Evolutionary conservation across 176 grass and related monocot genomes (phyloP), one percentile per base, ranked within the genome.

Genomic region (Pharus latifolius): DNA sequence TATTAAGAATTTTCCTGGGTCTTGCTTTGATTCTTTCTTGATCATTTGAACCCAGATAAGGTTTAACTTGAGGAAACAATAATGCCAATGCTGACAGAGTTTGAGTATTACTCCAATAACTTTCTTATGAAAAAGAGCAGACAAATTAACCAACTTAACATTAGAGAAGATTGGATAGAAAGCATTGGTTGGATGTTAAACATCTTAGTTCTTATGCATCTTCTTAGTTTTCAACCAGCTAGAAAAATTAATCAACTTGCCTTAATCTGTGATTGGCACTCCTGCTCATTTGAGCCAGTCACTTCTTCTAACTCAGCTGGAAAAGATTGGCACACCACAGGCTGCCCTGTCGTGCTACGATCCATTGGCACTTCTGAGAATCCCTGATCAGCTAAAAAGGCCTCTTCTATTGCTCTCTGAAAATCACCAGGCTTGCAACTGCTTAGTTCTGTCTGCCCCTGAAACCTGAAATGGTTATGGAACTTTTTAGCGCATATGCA

Each of bases 331-430:
- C 67, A 81, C 56, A 87, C 82, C 10, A 77, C 89, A 62, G 80
- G 83, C 45, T 91, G 78, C 23, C 81, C 87, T 60, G 67, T 63
- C 38, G 66, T 85, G 62, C 77, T 80, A 51, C 63, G 71, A 87
- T 92, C 81, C 14, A 83, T 58, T 28, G 64, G 62, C 19, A 84
- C 72, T 73, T 88, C 78, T 54, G 80, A 80, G 70, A 98, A 98
- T 37, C 94, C 94, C 66, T 80, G 87, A 68, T 98, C 94, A 28
- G 94, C 87, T 72, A 98, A 75, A 84, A 98, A 88, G 30, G 89
- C 94, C 67, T 93, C 94, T 76, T 98, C 89, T 72, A 98, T 70
- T 23, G 94, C 94, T 66, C 85, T 69, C 75, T 67, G 82, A 59
- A 98, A 88, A 74, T 87, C 81, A 67, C 78, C 81, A 80, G 78